These are phyloP conservation scores for Borovskyia barvae DNA, from an alignment of 208 protist species.

Conservation along the genomic window DNA sequence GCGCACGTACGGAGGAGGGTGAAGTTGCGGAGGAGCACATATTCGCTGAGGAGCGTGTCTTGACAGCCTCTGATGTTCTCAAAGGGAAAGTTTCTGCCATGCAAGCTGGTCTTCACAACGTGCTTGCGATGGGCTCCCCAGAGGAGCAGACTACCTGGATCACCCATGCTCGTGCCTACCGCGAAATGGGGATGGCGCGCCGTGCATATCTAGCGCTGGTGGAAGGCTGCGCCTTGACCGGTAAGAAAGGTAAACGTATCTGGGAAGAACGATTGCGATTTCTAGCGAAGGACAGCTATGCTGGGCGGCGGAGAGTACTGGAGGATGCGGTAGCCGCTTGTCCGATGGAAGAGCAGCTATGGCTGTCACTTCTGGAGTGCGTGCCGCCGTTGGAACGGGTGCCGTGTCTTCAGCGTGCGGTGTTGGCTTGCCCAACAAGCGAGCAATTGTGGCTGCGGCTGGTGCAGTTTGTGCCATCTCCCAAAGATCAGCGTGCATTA, in stretches of 20 bases:
- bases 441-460: conserved; percentile 76
- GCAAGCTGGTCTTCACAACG: conserved; percentile 44
- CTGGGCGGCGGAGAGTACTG: conserved; percentile 47
- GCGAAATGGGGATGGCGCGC: conserved; percentile 67
- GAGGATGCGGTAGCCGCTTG: conserved; percentile 69
- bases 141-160: conserved; percentile 85
- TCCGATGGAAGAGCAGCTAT: conserved; percentile 58
- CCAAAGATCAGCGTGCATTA: conserved; percentile 52
- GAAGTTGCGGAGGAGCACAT: conserved; percentile 66
- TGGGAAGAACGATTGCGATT: conserved; percentile 74
- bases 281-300: conserved; percentile 25
- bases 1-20: conserved; percentile 63
- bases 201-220: conserved; percentile 62
- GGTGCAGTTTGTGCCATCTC: conserved; percentile 37
- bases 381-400: conserved; percentile 51
- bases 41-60: conserved; percentile 68
- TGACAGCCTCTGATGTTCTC: conserved; percentile 70
- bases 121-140: conserved; percentile 74
- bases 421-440: conserved; percentile 66
- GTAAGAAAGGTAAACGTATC: conserved; percentile 60
- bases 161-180: conserved; percentile 67
- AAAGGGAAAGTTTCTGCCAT: conserved; percentile 27
- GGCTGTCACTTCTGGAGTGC: conserved; percentile 53
- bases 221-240: conserved; percentile 66
- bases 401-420: conserved; percentile 60